These are phyloP conservation scores for Panaeolus cyanescens DNA, from an alignment of 768 basidiomycete species.

Conservation along the genomic window DNA sequence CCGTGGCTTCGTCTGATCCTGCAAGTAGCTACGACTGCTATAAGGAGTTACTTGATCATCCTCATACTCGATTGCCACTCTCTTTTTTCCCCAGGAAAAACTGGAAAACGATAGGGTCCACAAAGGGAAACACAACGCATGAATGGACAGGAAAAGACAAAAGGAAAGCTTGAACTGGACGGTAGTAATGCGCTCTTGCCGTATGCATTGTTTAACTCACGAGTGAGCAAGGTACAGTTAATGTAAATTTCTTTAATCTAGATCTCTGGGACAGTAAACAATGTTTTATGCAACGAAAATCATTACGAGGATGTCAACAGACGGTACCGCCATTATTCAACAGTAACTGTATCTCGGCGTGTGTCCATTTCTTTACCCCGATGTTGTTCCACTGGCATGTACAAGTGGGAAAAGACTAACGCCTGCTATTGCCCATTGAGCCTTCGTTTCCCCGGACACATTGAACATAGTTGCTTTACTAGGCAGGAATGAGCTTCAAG, in stretches of 20 bases:
- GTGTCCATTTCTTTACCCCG: too few species aligned
- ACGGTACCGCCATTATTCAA: not conserved
- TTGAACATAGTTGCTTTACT: too few species aligned
- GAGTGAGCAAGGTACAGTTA: not conserved
- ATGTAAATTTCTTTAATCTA: not conserved
- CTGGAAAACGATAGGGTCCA: not conserved
- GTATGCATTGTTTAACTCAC: too few species aligned
- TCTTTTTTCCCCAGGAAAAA: too few species aligned
- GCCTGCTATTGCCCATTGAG: too few species aligned
- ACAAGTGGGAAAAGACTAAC: too few species aligned
- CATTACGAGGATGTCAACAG: not conserved
- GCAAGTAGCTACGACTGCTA: not conserved
- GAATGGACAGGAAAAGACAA: not conserved
- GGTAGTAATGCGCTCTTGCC: not conserved
- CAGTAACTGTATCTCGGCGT: too few species aligned
- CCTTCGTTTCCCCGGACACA: too few species aligned
- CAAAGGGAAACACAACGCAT: not conserved
- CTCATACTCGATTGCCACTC: not conserved
- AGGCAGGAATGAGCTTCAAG: too few species aligned
- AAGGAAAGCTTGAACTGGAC: not conserved
- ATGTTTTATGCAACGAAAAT: not conserved
- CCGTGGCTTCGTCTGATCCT: not conserved
- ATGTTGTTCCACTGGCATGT: too few species aligned
- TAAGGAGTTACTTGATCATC: not conserved
- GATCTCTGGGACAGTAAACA: not conserved